Evolutionary conservation across 306 rosid genomes (phyloP).

Genomic region (Mucuna pruriens): DNA sequence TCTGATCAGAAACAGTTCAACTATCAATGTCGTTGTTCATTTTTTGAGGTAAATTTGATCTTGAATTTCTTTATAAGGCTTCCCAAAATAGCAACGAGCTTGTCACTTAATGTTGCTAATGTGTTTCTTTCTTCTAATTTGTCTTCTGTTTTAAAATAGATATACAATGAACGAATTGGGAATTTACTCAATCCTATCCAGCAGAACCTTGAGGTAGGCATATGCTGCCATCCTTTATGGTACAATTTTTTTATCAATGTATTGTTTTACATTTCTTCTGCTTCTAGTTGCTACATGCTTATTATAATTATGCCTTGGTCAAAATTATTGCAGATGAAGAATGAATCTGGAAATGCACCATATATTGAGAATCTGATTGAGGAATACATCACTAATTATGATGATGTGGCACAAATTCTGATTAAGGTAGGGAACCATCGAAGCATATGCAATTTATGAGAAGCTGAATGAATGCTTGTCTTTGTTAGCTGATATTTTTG

Average conservation of each 20-base stretch:
- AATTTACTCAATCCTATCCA: conserved; percentile 56
- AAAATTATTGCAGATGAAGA: conserved; percentile 66
- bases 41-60: conserved; percentile 68
- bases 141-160: conserved; percentile 32
- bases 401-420: conserved; percentile 80
- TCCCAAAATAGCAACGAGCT: neutral
- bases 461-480: conserved; percentile 1
- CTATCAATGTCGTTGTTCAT: conserved; percentile 92
- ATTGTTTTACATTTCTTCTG: neutral
- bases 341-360: conserved; percentile 68
- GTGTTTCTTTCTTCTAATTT: conserved; percentile 1
- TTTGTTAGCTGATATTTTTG: conserved; percentile 22
- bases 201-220: conserved; percentile 77
- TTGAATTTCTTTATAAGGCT: conserved; percentile 11
- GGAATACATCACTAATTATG: conserved; percentile 85
- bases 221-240: conserved; percentile 13
- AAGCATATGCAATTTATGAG: neutral
- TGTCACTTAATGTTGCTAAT: neutral
- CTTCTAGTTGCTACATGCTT: conserved; percentile 14
- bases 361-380: conserved; percentile 86
- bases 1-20: conserved; percentile 71
- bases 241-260: neutral
- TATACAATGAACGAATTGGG: conserved; percentile 44
- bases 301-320: conserved; percentile 27
- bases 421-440: conserved; percentile 67